Percentiles rank a stretch among this genome's conserved stretches.
Evolutionary conservation across 192 early-diverging fungal species (phyloP).

Genomic region (Martensiomyces pterosporus): DNA sequence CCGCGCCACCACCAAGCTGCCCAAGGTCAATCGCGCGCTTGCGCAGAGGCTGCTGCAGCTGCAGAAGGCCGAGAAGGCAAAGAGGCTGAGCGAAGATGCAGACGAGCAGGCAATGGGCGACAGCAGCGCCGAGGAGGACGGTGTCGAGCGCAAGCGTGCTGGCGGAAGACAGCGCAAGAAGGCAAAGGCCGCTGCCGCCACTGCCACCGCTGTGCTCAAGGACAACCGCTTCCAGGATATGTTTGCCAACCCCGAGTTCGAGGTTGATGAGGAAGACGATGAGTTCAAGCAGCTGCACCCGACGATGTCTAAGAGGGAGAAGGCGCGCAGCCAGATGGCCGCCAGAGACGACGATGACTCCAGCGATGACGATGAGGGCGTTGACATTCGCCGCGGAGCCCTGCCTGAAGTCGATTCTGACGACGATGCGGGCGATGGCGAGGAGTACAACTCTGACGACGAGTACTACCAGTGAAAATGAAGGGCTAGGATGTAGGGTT

Average conservation of each 20-base stretch:
- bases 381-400: slow-evolving; percentile 22
- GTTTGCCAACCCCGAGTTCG: slow-evolving; percentile 89
- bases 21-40: slow-evolving; percentile 87
- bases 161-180: slow-evolving; percentile 50
- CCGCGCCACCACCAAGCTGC: slow-evolving; percentile 78
- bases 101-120: slow-evolving; percentile 30
- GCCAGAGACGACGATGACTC: slow-evolving; percentile 24
- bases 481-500: too few species aligned
- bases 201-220: slow-evolving; percentile 57
- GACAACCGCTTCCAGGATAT: slow-evolving; percentile 84
- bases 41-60: slow-evolving; percentile 66
- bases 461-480: slow-evolving; percentile 16
- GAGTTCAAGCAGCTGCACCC: slow-evolving; percentile 69
- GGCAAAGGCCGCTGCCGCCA: slow-evolving; percentile 46
- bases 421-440: slow-evolving; percentile 10
- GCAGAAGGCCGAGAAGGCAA: slow-evolving; percentile 37
- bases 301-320: slow-evolving; percentile 5
- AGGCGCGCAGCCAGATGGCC: slow-evolving; percentile 4
- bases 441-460: slow-evolving; percentile 20
- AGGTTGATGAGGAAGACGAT: slow-evolving; percentile 76
- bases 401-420: neutral
- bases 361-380: slow-evolving; percentile 29
- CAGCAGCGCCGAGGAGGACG: slow-evolving; percentile 26
- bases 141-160: slow-evolving; percentile 29
- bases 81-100: slow-evolving; percentile 17